phyloP scores from a whole-genome alignment of 306 rosid species.

The Dalbergia cochinchinensis region DNA sequence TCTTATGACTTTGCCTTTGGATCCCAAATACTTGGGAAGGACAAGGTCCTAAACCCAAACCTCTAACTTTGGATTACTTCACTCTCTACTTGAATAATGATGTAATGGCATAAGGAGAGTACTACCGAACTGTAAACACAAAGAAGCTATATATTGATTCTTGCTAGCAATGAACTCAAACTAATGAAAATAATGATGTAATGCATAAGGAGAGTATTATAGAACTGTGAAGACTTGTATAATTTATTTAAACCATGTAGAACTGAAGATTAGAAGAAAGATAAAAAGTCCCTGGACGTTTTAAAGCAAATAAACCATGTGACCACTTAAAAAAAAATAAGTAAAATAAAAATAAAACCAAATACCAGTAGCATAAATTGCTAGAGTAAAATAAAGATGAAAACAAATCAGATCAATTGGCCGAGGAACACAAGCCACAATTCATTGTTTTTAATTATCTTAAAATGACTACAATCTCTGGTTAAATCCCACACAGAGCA shows the following conservation, averaged over 20 bases:
- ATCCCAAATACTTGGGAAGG: too few species aligned
- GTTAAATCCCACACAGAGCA: slow-evolving; percentile 5
- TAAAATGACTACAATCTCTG: slow-evolving; percentile 2
- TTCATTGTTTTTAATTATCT: not conserved
- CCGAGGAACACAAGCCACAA: not conserved
- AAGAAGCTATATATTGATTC: too few species aligned
- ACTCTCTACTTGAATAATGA: too few species aligned
- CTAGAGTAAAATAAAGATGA: not conserved
- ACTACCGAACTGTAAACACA: too few species aligned
- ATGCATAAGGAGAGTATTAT: too few species aligned
- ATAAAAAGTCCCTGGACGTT: not conserved
- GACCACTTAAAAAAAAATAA: not conserved
- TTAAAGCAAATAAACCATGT: slow-evolving; percentile 22
- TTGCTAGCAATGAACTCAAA: too few species aligned
- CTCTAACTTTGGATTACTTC: too few species aligned
- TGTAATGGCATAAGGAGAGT: too few species aligned
- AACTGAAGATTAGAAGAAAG: not conserved
- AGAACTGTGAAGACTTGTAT: not conserved
- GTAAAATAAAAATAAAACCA: not conserved
- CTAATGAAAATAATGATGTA: too few species aligned
- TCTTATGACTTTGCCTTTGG: too few species aligned
- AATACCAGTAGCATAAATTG: not conserved
- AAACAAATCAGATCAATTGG: not conserved
- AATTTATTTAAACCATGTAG: not conserved
- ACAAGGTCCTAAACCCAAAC: too few species aligned